Evolutionary conservation across 208 protist species (phyloP).

Genomic region (Leishmania martiniquensis): DNA sequence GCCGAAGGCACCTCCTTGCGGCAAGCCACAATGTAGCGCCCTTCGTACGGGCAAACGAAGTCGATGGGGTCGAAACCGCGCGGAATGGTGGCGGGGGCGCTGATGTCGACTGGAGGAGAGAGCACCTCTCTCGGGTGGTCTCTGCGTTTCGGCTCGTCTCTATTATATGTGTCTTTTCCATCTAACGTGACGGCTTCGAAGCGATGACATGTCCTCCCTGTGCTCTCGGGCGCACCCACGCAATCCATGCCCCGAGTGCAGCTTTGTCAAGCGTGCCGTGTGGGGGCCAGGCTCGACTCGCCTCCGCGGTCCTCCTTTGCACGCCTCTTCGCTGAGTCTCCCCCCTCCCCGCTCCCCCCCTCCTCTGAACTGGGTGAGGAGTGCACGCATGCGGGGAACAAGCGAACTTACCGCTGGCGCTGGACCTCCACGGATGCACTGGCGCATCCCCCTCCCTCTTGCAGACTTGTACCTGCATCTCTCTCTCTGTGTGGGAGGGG

Average conservation of each 20-base stretch:
- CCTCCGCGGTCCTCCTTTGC: background rate
- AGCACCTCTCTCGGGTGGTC: background rate
- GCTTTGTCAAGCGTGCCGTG: background rate
- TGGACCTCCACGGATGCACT: background rate
- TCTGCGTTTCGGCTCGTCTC: background rate
- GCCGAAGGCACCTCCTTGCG: background rate
- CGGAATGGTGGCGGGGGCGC: background rate
- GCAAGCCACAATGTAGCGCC: background rate
- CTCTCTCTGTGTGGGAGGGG: background rate
- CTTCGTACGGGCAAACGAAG: background rate
- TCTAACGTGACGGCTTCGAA: too few species aligned
- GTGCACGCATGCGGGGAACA: background rate
- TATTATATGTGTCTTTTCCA: background rate
- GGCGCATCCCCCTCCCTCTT: background rate
- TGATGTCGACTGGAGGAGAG: background rate
- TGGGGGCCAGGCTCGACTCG: background rate
- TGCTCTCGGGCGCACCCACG: background rate
- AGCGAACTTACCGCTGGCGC: background rate
- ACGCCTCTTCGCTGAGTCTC: too few species aligned
- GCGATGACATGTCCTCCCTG: too few species aligned
- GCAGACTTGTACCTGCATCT: background rate
- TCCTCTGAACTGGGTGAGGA: background rate
- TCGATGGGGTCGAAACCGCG: background rate
- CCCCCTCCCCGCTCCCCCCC: background rate
- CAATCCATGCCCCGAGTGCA: background rate